Conservation (phyloP, 1,139 yeast species). For the Taphrina sp. region DNA sequence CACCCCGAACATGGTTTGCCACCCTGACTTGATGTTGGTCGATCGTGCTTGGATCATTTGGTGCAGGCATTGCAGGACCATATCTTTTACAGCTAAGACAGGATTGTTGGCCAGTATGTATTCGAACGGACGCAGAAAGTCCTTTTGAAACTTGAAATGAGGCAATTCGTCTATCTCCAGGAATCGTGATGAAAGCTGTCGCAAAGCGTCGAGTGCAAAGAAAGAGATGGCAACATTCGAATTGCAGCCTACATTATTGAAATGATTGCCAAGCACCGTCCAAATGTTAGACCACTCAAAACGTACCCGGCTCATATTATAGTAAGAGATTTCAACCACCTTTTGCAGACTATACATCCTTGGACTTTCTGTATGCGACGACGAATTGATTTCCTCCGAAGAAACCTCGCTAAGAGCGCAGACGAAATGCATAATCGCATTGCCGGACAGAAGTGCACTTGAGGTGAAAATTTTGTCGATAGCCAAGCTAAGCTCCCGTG, state of each 20-base stretch:
- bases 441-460: constrained; percentile 75
- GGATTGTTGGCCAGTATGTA: constrained; percentile 68
- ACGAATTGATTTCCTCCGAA: constrained; percentile 84
- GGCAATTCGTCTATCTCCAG: constrained; percentile 90
- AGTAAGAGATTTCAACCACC: constrained; percentile 94
- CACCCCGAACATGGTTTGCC: constrained; percentile 85
- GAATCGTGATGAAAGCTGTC: constrained; percentile 90
- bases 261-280: constrained; percentile 89
- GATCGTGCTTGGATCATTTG: constrained; percentile 82
- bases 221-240: constrained; percentile 72
- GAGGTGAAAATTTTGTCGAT: constrained; percentile 85
- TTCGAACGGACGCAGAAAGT: constrained; percentile 87
- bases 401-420: constrained; percentile 83
- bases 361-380: constrained; percentile 78
- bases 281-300: constrained; percentile 96
- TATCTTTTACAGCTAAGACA: constrained; percentile 72
- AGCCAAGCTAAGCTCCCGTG: constrained; percentile 77
- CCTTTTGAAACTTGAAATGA: constrained; percentile 93
- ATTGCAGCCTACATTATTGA: constrained; percentile 80
- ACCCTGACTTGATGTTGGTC: constrained; percentile 78
- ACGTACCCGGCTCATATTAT: constrained; percentile 93
- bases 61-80: constrained; percentile 81
- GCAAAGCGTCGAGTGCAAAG: constrained; percentile 88
- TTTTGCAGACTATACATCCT: constrained; percentile 90
- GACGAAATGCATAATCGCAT: constrained; percentile 82